Evolutionary conservation across 2,329 filamentous ascomycete genomes (phyloP).

Genomic region (Nannizziopsis barbatae): DNA sequence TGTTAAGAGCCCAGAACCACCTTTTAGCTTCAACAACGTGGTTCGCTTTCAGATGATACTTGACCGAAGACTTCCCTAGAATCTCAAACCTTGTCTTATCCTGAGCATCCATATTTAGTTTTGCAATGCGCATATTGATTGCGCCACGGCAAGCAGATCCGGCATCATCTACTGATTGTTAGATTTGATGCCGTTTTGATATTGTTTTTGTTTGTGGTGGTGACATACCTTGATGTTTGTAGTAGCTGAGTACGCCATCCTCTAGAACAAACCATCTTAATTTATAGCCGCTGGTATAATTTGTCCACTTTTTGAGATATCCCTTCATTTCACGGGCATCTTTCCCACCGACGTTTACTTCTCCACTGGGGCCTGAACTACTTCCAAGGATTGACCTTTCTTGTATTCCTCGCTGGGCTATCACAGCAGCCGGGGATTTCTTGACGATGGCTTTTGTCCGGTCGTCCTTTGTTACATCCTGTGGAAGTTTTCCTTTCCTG

Average conservation of each 20-base stretch:
- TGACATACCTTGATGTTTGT: conserved; percentile 70
- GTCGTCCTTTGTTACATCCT: conserved; percentile 94
- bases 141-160: conserved; percentile 92
- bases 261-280: conserved; percentile 95
- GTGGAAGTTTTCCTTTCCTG: conserved; percentile 86
- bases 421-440: conserved; percentile 84
- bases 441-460: conserved; percentile 79
- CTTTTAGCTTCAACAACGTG: conserved; percentile 96
- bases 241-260: conserved; percentile 94
- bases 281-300: conserved; percentile 95
- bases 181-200: neutral
- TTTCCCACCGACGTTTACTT: conserved; percentile 55
- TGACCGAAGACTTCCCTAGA: conserved; percentile 94
- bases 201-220: neutral
- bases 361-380: conserved; percentile 44
- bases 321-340: conserved; percentile 96
- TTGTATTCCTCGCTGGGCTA: conserved; percentile 88
- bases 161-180: conserved; percentile 58
- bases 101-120: conserved; percentile 87
- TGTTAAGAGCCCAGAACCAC: conserved; percentile 98
- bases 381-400: conserved; percentile 91
- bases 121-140: conserved; percentile 97
- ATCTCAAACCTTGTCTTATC: conserved; percentile 98
- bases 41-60: conserved; percentile 95
- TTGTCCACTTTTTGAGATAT: conserved; percentile 98